Evolutionary conservation across 2,329 filamentous ascomycete species (phyloP), one percentile per base, ranked within the genome.

Genomic region (Oidium heveae): DNA sequence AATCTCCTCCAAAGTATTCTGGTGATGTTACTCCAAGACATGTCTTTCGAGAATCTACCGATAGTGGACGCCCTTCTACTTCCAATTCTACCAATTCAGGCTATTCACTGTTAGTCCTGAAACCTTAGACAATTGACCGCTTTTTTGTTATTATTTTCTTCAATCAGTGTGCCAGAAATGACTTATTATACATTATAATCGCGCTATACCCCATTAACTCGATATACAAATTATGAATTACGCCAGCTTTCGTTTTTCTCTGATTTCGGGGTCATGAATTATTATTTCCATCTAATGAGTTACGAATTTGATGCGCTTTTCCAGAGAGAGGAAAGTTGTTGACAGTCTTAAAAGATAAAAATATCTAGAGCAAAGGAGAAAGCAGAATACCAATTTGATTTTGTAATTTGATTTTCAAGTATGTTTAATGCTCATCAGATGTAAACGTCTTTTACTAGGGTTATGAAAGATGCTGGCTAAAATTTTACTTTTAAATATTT

Each of bases 21-120:
- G 86, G 86, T 66, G 86, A 94, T 68, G 75, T 79, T 61, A 93
- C 86, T 43, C 85, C 86, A 60, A 83, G 85, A 69, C 86, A 93
- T 70, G 79, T 80, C 68, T 75, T 83, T 67, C 82, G 86, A 68
- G 81, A 81, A 67, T 93, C 86, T 66, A 86, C 84, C 67, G 86
- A 94, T 70, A 91, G 85, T 73, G 86, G 86, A 68, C 84, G 86
- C 67, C 86, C 86, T 68, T 89, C 84, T 66, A 94, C 86, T 73
- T 91, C 86, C 73, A 84, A 94, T 82, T 94, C 86, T 76, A 84
- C 83, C 67, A 79, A 80, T 84, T 89, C 86, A 79, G 86, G 86
- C 86, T 91, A 91, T 84, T 84, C 84, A 62, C 82, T 87, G 75
- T 85, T 84, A 75, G 82, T 84, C 77, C 86, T 83, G 74, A 85